Conservation (phyloP, 257 asterid species). For the Striga asiatica region DNA sequence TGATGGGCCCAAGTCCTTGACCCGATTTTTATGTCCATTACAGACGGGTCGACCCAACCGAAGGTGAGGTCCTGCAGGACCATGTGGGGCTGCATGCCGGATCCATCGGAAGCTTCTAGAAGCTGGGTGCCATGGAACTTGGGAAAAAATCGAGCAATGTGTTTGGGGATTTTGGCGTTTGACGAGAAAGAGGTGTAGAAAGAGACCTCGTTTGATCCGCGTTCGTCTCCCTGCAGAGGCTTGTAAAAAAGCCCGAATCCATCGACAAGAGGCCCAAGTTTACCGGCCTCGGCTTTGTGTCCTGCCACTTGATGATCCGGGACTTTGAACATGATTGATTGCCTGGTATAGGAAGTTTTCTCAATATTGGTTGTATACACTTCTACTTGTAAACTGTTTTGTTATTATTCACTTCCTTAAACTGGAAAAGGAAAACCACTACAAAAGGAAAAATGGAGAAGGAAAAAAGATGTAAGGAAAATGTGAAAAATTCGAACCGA, state of each 20-base stretch:
- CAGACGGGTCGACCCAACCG: conserved; percentile 46
- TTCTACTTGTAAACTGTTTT: conserved; percentile 4
- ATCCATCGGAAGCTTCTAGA: conserved; percentile 83
- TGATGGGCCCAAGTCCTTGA: conserved; percentile 80
- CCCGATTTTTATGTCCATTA: conserved; percentile 83
- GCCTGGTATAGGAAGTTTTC: neutral
- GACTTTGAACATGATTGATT: conserved; percentile 49
- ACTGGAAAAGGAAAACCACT: too few species aligned
- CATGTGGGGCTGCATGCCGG: conserved; percentile 66
- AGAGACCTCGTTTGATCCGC: conserved; percentile 61
- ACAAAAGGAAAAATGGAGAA: too few species aligned
- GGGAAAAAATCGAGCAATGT: conserved; percentile 62
- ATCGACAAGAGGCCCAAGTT: conserved; percentile 78
- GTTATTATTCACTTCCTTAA: too few species aligned
- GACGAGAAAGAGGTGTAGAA: conserved; percentile 67
- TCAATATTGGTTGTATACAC: too few species aligned
- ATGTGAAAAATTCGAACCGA: too few species aligned
- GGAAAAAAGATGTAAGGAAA: too few species aligned
- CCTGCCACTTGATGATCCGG: conserved; percentile 97
- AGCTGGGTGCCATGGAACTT: conserved; percentile 63
- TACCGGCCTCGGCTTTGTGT: conserved; percentile 54
- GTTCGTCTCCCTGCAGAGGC: conserved; percentile 81
- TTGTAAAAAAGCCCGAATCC: conserved; percentile 88
- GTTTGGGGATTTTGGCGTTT: conserved; percentile 42
- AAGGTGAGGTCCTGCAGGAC: conserved; percentile 47